phyloP scores from a whole-genome alignment of 805 yeast genomes.

The Deakozyma indianensis region DNA sequence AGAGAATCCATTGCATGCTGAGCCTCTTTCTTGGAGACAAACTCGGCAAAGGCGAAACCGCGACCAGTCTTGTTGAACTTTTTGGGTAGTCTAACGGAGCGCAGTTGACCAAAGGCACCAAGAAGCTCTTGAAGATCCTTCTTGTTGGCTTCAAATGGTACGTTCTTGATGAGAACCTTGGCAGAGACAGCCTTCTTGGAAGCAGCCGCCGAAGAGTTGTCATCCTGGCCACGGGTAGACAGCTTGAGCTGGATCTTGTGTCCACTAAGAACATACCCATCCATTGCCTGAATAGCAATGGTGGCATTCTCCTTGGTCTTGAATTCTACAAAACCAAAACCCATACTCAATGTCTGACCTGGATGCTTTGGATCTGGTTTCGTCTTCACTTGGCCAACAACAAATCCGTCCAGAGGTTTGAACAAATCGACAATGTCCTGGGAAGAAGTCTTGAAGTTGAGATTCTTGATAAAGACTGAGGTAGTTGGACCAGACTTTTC shows the following conservation, averaged over 20 bases:
- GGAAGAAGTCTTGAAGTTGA: slow-evolving; percentile 69
- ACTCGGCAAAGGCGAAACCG: slow-evolving; percentile 97
- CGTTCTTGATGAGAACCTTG: slow-evolving; percentile 86
- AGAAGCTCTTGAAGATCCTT: slow-evolving; percentile 86
- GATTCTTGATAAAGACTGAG: slow-evolving; percentile 81
- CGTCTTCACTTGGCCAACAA: slow-evolving; percentile 67
- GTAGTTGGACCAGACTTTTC: slow-evolving; percentile 54
- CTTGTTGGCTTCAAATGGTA: slow-evolving; percentile 92
- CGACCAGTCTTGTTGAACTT: slow-evolving; percentile 90
- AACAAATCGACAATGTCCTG: slow-evolving; percentile 44
- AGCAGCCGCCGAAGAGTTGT: slow-evolving; percentile 16
- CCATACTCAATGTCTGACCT: slow-evolving; percentile 74
- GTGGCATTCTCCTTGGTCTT: slow-evolving; percentile 64
- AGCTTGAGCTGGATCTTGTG: slow-evolving; percentile 81
- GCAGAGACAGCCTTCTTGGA: slow-evolving; percentile 20
- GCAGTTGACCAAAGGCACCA: slow-evolving; percentile 87
- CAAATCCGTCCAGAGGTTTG: slow-evolving; percentile 62
- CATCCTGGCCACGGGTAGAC: slow-evolving; percentile 50
- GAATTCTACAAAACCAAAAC: slow-evolving; percentile 93
- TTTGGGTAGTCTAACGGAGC: slow-evolving; percentile 90
- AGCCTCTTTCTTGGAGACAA: slow-evolving; percentile 75
- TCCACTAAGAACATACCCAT: slow-evolving; percentile 72
- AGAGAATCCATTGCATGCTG: slow-evolving; percentile 86
- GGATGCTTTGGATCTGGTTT: slow-evolving; percentile 73
- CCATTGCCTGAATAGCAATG: slow-evolving; percentile 55